Percentiles rank a stretch among this genome's conserved stretches.
Conservation (phyloP, 768 basidiomycete genomes). For the Boletus reticuloceps region DNA sequence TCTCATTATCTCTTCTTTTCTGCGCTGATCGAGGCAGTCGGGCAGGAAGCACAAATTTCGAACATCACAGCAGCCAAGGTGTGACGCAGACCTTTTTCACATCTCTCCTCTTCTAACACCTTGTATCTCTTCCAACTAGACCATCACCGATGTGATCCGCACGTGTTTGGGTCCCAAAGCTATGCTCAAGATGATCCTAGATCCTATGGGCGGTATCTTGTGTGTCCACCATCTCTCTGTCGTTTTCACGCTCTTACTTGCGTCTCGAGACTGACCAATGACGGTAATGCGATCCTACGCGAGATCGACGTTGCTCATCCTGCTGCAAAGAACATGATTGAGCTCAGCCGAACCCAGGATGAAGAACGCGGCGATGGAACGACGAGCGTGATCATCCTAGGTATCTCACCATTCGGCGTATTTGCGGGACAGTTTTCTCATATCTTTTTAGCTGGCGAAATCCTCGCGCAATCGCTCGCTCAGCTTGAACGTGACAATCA, state of each 20-base stretch:
- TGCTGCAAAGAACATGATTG: constrained; percentile 99
- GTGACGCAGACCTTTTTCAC: constrained; percentile 23
- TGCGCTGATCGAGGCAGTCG: constrained; percentile 56
- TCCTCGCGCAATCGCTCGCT: constrained; percentile 90
- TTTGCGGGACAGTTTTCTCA: not conserved
- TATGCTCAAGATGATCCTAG: constrained; percentile 70
- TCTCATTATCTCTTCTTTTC: not conserved
- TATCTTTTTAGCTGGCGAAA: constrained; percentile 74
- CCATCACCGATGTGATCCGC: constrained; percentile 95
- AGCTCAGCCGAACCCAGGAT: constrained; percentile 95
- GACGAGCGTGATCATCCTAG: constrained; percentile 96
- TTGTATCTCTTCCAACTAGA: constrained; percentile 43
- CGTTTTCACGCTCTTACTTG: not conserved
- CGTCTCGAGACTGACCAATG: constrained; percentile 79
- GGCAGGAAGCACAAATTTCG: constrained; percentile 92
- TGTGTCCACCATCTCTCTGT: constrained; percentile 35
- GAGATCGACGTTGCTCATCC: constrained; percentile 99
- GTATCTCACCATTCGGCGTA: constrained; percentile 41
- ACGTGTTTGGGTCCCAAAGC: constrained; percentile 97
- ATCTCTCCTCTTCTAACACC: not conserved
- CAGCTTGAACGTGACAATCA: constrained; percentile 97
- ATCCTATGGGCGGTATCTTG: constrained; percentile 99
- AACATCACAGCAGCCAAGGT: constrained; percentile 98
- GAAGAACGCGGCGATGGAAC: constrained; percentile 99
- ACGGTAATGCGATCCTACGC: constrained; percentile 97